phyloP scores from a whole-genome alignment of 2,329 filamentous ascomycete species.

The Fusarium neocosmosporiellum region DNA sequence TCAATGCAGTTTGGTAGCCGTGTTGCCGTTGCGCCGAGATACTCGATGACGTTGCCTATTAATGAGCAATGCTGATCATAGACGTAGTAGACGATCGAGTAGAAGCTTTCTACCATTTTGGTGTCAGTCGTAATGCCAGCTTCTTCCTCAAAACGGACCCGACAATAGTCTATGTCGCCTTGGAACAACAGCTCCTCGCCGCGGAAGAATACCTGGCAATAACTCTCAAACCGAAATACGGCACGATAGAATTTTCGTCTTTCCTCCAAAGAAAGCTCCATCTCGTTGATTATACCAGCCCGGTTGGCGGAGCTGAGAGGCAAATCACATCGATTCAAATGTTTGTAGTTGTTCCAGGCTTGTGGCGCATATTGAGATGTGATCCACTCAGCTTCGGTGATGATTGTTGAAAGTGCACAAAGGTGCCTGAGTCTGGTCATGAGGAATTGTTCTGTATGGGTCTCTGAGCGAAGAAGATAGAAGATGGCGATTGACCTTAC shows the following conservation, averaged over 20 bases:
- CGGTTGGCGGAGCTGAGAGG: background rate
- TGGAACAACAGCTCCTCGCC: background rate
- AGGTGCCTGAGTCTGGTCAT: background rate
- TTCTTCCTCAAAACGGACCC: background rate
- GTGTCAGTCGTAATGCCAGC: too few species aligned
- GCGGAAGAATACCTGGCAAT: background rate
- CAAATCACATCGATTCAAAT: background rate
- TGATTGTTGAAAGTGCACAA: background rate
- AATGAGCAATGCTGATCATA: background rate
- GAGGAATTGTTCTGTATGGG: background rate
- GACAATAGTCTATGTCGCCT: background rate
- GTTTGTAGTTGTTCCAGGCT: background rate
- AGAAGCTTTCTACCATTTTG: background rate
- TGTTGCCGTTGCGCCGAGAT: background rate
- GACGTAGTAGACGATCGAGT: background rate
- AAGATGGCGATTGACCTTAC: background rate
- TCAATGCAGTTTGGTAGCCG: background rate
- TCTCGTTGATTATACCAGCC: background rate
- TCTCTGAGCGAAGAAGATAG: background rate
- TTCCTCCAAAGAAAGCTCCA: background rate
- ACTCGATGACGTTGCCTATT: background rate
- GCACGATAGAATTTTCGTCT: background rate
- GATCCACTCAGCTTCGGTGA: background rate
- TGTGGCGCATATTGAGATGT: background rate
- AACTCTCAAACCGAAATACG: background rate